Base-by-base conservation (phyloP, 2,329 filamentous ascomycete species). In the Fusarium staphyleae region DNA sequence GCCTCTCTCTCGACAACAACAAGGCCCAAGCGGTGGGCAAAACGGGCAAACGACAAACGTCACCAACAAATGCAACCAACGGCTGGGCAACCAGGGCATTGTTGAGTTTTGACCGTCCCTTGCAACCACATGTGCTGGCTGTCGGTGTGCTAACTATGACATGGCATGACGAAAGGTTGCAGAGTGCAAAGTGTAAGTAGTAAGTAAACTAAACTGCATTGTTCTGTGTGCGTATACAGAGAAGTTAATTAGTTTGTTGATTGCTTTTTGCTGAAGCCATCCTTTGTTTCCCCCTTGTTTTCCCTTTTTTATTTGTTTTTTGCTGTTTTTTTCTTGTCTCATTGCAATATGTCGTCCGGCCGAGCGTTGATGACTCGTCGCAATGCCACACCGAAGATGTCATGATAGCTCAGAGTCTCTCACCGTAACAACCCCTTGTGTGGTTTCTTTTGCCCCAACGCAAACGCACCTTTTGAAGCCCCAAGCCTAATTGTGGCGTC, bases 61-160 rank as follows among this genome's bases (percentile, higher is more conserved):
- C 60, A 63, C 60, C 53, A 52, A 37, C 33, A 36, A 48, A 57
- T 60, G 47, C 55, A 63, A 22, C 19, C 19, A 22, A 34, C 57
- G 40, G 56, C 60, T 62, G 48, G 55, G 55, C 45, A 57, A 52
- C 60, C 48, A 18, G 57, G 47, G 57, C 46, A 56, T 3, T 43
- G 39, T 58, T 62, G 57, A 60, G 50, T 42, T 55, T 55, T n/a
- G 56, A 65, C 51, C 32, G 52, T 61, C 45, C 56, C 52, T 55
- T 60, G 48, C 63, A 63, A 56, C 53, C 33, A 32, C n/a, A 43
- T 49, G 42, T 47, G 47, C 57, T 59, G n/a, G n/a, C n/a, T 59
- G 49, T 49, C 51, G 53, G 52, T 60, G n/a, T n/a, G n/a, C n/a
- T n/a, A n/a, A n/a, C n/a, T 62, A 66, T 67, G 63, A 64, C 60